A percentile compares a stretch with the other conserved stretches of the same genome.
Conservation (phyloP, 768 basidiomycete genomes). For the Macrolepiota fuliginosa region DNA sequence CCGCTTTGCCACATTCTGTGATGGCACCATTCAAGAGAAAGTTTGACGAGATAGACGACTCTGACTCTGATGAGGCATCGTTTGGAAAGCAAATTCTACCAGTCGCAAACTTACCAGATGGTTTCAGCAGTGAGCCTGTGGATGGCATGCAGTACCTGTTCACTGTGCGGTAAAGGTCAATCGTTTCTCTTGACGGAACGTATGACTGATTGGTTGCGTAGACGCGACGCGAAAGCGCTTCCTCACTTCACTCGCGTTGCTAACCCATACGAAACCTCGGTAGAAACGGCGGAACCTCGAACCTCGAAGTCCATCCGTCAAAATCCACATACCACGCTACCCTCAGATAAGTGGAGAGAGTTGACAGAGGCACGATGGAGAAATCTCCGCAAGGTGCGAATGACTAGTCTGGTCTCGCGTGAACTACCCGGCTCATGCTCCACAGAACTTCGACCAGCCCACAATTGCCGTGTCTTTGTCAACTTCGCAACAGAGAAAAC, state of each 20-base stretch:
- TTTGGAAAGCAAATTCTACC: constrained; percentile 74
- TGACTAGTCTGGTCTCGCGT: background rate
- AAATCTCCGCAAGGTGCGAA: constrained; percentile 60
- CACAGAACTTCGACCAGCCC: constrained; percentile 66
- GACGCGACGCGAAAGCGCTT: constrained; percentile 67
- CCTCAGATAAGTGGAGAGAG: constrained; percentile 65
- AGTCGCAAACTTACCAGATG: constrained; percentile 73
- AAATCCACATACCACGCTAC: constrained; percentile 39
- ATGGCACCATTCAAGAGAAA: constrained; percentile 49
- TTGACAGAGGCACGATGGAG: constrained; percentile 56
- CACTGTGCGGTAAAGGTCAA: constrained; percentile 60
- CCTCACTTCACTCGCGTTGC: constrained; percentile 62
- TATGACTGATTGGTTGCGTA: constrained; percentile 23
- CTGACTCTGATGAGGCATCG: constrained; percentile 58
- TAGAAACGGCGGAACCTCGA: constrained; percentile 26
- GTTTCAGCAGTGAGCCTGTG: constrained; percentile 61
- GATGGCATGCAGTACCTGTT: constrained; percentile 84
- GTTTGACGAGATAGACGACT: constrained; percentile 36
- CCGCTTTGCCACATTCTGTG: background rate
- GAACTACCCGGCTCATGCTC: background rate
- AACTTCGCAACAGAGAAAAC: constrained; percentile 28
- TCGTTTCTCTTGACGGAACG: background rate
- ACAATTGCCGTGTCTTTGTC: constrained; percentile 44
- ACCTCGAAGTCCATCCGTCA: constrained; percentile 13
- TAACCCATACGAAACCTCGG: constrained; percentile 62